Evolutionary conservation across 179 eudicot genomes (phyloP).

Genomic region (Beta corolliflora): DNA sequence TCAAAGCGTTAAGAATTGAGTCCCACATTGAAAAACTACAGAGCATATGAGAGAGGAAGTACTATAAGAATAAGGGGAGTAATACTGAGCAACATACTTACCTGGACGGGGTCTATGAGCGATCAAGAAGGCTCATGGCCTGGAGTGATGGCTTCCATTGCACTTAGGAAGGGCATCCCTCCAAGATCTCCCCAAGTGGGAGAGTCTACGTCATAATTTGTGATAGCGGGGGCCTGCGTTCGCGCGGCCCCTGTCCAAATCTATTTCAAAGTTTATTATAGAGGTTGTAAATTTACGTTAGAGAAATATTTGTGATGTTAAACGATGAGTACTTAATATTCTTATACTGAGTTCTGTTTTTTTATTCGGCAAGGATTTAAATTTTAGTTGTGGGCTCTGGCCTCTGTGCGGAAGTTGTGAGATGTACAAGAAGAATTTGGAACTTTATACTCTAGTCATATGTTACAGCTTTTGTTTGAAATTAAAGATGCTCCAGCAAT

Average conservation of each 20-base stretch:
- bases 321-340: too few relatives aligned
- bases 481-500: too few relatives aligned
- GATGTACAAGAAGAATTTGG: too few relatives aligned
- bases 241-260: slow-evolving; percentile 34
- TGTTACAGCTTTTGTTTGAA: too few relatives aligned
- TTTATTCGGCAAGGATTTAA: too few relatives aligned
- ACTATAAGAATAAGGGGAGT: background rate
- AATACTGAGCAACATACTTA: background rate
- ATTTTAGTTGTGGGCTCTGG: too few relatives aligned
- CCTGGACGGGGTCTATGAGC: slow-evolving; percentile 29
- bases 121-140: slow-evolving; percentile 28
- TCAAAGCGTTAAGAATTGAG: background rate
- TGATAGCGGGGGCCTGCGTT: slow-evolving; percentile 53
- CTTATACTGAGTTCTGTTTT: too few relatives aligned
- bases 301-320: too few relatives aligned
- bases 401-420: too few relatives aligned
- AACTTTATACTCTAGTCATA: too few relatives aligned
- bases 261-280: background rate
- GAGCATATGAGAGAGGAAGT: background rate
- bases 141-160: slow-evolving; percentile 25
- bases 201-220: slow-evolving; percentile 54
- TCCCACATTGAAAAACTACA: background rate
- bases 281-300: too few relatives aligned
- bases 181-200: slow-evolving; percentile 35
- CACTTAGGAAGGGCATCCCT: slow-evolving; percentile 15